Evolutionary conservation across 768 basidiomycete genomes (phyloP), one percentile per base, ranked within the genome.

Genomic region (Tricholoma saponaceum): DNA sequence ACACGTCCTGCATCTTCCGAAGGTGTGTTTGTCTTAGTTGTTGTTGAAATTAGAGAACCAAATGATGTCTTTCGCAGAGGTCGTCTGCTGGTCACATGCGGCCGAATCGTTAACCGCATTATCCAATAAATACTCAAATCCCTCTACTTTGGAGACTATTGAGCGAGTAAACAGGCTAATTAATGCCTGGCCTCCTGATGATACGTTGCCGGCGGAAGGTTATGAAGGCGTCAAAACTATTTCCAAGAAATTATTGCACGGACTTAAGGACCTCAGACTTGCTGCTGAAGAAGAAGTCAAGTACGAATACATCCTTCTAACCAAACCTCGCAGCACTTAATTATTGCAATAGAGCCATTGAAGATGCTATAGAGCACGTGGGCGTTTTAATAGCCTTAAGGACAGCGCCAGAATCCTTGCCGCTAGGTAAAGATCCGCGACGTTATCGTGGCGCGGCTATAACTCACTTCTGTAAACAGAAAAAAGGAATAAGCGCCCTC

Each of bases 401-500:
- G 59, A 84, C 81, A 69, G 89, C 90, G 0, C 79, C 89, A 12
- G 89, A 90, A 70, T 64, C 74, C 30, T 64, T 69, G 7, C 73
- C 79, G 37, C 81, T 80, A 76, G 88, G 87, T 88, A 72, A 65
- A 63, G 53, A 12, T n/a, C 50, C 30, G 32, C 18, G 23, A 22
- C 32, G 25, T 7, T 12, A n/a, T 14, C 39, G 23, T 39, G 14
- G 14, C 51, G 28, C 23, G 54, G 43, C 33, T 28, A 20, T 41
- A 18, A 28, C 30, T 18, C 3, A 47, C 35, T 23, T 39, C 49
- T 25, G 25, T 23, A 26, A 30, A 28, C 57, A 83, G 89, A 91
- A 60, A 92, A 92, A 70, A 82, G 92, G 43, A 82, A 79, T 57
- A 92, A 92, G 71, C 86, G 91, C 20, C 87, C 85, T 16, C 76